Conservation (phyloP, 2,329 filamentous ascomycete genomes). For the Ascochyta fabae region DNA sequence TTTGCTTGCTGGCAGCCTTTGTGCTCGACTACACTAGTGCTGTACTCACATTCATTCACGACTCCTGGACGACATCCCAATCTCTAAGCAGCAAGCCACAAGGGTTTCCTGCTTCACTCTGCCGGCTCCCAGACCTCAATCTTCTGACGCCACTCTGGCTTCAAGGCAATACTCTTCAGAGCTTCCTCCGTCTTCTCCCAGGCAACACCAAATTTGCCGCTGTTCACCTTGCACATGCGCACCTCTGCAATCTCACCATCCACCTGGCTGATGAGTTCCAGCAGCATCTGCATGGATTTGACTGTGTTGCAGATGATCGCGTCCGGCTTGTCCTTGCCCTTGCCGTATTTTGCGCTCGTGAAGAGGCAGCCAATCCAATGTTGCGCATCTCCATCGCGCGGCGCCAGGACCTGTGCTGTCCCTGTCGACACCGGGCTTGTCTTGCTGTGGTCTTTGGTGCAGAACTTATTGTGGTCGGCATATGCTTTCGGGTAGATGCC, state of each 20-base stretch:
- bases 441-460: slow-evolving; percentile 39
- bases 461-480: slow-evolving; percentile 56
- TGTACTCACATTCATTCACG: neutral
- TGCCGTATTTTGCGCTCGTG: slow-evolving; percentile 60
- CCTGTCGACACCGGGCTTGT: slow-evolving; percentile 47
- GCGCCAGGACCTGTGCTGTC: slow-evolving; percentile 61
- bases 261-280: slow-evolving; percentile 50
- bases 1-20: neutral
- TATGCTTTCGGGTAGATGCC: slow-evolving; percentile 59
- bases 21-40: neutral
- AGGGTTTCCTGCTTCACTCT: neutral
- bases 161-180: slow-evolving; percentile 41
- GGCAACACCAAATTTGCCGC: slow-evolving; percentile 62
- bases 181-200: slow-evolving; percentile 59
- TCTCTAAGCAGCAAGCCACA: neutral
- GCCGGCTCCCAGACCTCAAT: slow-evolving; percentile 38
- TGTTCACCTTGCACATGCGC: slow-evolving; percentile 63
- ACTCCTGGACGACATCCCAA: neutral
- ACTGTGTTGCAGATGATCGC: slow-evolving; percentile 59
- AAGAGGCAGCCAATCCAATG: slow-evolving; percentile 68
- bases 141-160: slow-evolving; percentile 28
- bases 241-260: slow-evolving; percentile 37
- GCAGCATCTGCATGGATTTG: slow-evolving; percentile 57
- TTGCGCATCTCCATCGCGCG: slow-evolving; percentile 46
- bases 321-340: slow-evolving; percentile 48